phyloP scores from a whole-genome alignment of 1,139 yeast genomes.

The Taphrina betulina region DNA sequence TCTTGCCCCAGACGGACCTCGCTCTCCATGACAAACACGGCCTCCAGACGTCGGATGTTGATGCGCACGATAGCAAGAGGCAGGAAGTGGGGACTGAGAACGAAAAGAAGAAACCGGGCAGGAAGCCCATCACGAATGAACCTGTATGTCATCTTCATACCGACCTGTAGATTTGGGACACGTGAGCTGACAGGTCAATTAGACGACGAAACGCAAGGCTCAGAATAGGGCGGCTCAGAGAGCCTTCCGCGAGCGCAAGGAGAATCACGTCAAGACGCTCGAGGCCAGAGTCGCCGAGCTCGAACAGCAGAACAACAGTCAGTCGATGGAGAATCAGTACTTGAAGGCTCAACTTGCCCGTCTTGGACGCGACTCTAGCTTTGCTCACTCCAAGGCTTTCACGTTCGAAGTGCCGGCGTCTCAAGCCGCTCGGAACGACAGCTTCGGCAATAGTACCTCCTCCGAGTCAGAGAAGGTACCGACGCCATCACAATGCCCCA shows the following conservation, averaged over 20 bases:
- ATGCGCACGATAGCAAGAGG: constrained; percentile 6
- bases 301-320: constrained; percentile 28
- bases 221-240: constrained; percentile 95
- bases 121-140: constrained; percentile 72
- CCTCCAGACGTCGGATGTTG: background rate
- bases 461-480: background rate
- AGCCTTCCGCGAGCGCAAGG: constrained; percentile 82
- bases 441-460: background rate
- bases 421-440: constrained; percentile 2
- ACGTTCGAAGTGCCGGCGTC: constrained; percentile 2
- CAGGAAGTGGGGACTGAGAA: constrained; percentile 5
- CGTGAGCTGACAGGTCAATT: no score
- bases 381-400: constrained; percentile 12
- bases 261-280: constrained; percentile 56
- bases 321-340: constrained; percentile 12
- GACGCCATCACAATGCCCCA: constrained; percentile 6
- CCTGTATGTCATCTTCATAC: constrained; percentile 12
- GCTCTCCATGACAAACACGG: constrained; percentile 15
- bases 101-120: constrained; percentile 52
- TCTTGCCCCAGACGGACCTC: background rate
- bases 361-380: background rate
- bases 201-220: constrained; percentile 64
- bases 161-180: no score
- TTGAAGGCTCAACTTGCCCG: constrained; percentile 13
- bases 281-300: constrained; percentile 60